Evolutionary conservation across 176 grass and related monocot genomes (phyloP), one percentile per base, ranked within the genome.

Genomic region (Chloris gayana): DNA sequence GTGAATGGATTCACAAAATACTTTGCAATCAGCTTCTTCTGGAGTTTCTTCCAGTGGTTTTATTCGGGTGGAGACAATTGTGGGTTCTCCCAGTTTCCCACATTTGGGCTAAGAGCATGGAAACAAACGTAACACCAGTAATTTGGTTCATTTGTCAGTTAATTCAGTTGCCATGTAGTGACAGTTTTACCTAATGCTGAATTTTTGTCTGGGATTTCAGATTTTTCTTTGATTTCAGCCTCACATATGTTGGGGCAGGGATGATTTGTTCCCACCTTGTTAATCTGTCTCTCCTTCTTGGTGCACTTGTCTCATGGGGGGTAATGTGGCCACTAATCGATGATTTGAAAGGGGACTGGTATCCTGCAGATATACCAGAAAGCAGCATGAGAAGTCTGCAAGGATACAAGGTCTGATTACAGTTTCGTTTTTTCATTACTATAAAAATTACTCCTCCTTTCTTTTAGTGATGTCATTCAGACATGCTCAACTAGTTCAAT

Each of bases 41-140:
- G 96, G 96, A 99, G 96, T 58, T 91, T 99, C 75, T 99, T 99
- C 88, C 88, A 99, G 81, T 99, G 96, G 96, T 99, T 99, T 83
- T 99, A 82, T 68, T 91, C 92, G 10, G 96, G 96, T 45, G 92
- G 96, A 88, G 90, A 86, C 37, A 85, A 19, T 37, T 99, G 96
- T 27, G 96, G 96, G 14, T 99, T 99, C 73, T 84, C 92, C 42
- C 90, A 99, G 82, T 99, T 99, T 82, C 96, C 96, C 39, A 99
- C 92, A 34, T 95, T 99, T 26, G 96, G 96, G 25, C 54, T 99
- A 27, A 83, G 61, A 88, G 92, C 96, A 74, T 95, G 90, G 96
- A 89, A 99, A 86, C 86, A 95, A 75, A 91, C 88, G 96, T 99
- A 98, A 86, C 31, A 30, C 35, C 30, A 14, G 22, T 69, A 34